Percentiles rank a stretch among this genome's conserved stretches.
These are phyloP conservation scores for Rhizopogon salebrosus DNA, from an alignment of 768 basidiomycete genomes.

Conservation along the genomic window DNA sequence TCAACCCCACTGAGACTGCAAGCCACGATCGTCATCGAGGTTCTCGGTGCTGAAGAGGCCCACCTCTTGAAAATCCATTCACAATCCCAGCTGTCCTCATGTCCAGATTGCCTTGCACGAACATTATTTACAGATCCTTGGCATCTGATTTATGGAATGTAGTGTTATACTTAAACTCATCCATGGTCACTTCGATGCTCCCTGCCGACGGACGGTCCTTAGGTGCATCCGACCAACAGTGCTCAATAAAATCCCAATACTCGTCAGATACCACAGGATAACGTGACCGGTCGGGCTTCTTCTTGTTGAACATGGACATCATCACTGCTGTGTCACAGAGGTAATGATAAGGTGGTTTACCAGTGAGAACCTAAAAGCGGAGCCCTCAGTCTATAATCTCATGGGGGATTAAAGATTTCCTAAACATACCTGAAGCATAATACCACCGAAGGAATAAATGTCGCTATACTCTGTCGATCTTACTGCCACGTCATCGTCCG, in stretches of 20 bases:
- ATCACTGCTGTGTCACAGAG: neutral
- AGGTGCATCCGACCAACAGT: too few species aligned
- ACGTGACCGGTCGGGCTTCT: too few species aligned
- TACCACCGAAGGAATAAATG: conserved; percentile 37
- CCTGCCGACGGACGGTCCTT: too few species aligned
- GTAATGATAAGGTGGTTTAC: neutral
- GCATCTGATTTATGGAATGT: too few species aligned
- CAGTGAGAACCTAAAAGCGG: neutral
- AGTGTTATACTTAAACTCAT: too few species aligned
- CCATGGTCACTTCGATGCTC: too few species aligned
- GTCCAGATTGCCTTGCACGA: too few species aligned
- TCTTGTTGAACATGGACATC: neutral
- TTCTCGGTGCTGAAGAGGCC: neutral
- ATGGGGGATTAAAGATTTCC: conserved; percentile 17
- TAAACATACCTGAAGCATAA: conserved; percentile 21
- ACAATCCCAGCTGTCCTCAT: too few species aligned
- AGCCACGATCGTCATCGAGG: neutral
- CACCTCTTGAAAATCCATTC: too few species aligned
- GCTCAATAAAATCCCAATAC: too few species aligned
- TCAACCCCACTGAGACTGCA: conserved; percentile 7
- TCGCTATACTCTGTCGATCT: conserved; percentile 27
- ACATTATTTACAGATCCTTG: too few species aligned
- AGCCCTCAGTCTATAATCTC: neutral
- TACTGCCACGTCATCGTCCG: conserved; percentile 17
- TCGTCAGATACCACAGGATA: too few species aligned